phyloP scores from a whole-genome alignment of 345 rosid species.

The Linum tenue region DNA sequence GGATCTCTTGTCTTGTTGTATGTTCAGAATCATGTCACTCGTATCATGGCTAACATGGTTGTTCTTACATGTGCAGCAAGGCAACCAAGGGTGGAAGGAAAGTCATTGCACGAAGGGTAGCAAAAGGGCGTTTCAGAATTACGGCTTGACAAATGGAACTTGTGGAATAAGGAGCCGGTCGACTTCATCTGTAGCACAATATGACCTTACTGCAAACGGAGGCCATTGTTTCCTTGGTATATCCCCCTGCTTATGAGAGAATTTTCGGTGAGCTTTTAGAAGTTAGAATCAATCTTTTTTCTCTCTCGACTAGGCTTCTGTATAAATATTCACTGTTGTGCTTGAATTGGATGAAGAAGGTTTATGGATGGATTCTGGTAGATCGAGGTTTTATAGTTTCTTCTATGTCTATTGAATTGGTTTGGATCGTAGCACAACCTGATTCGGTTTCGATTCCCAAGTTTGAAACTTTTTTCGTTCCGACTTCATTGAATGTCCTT shows the following conservation, averaged over 20 bases:
- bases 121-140: slow-evolving; percentile 85
- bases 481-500: too few relatives aligned
- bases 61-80: slow-evolving; percentile 49
- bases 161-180: background rate
- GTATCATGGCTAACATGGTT: slow-evolving; percentile 11
- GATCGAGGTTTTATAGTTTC: background rate
- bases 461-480: too few relatives aligned
- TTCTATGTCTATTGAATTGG: too few relatives aligned
- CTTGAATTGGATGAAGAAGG: background rate
- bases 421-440: too few relatives aligned
- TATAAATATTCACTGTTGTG: background rate
- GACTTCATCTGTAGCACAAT: background rate
- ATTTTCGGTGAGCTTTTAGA: background rate
- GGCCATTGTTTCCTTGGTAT: background rate
- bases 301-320: background rate
- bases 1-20: too few relatives aligned
- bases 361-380: background rate
- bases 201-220: background rate
- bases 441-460: too few relatives aligned
- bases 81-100: slow-evolving; percentile 94
- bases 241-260: background rate
- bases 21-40: too few relatives aligned
- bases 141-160: slow-evolving; percentile 38
- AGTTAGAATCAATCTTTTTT: background rate
- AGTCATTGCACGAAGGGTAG: slow-evolving; percentile 94